Conservation (phyloP, 75 land plant species). For the Pinus taeda region DNA sequence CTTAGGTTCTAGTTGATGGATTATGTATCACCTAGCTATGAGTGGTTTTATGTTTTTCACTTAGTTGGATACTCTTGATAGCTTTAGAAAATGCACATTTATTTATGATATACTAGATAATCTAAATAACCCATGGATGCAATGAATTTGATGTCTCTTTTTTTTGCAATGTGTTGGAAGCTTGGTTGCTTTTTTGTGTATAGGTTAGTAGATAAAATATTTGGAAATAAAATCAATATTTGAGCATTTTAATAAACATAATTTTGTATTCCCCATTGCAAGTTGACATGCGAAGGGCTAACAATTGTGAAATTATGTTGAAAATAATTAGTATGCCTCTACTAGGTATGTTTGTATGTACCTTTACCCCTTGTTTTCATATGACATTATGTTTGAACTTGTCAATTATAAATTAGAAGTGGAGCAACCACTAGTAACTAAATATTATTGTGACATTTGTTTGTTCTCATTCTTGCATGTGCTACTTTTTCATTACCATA, state of each 20-base stretch:
- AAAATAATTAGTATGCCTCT: conserved; percentile 95
- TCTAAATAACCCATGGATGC: background rate
- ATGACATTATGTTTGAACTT: background rate
- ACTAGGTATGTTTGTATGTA: conserved; percentile 86
- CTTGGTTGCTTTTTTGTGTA: background rate
- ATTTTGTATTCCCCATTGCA: conserved; percentile 18
- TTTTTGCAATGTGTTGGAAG: too few species aligned
- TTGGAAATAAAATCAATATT: background rate
- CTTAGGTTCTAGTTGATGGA: background rate
- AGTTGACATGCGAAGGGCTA: conserved; percentile 95
- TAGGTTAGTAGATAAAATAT: background rate
- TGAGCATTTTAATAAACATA: background rate
- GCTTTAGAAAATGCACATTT: too few species aligned
- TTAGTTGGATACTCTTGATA: too few species aligned
- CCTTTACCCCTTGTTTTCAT: background rate
- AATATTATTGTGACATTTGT: background rate
- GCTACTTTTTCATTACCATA: background rate
- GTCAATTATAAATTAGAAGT: background rate
- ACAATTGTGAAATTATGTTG: conserved; percentile 98
- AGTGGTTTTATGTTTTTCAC: too few species aligned
- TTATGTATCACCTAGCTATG: background rate
- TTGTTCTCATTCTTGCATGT: background rate
- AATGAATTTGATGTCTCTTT: background rate
- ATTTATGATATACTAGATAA: background rate
- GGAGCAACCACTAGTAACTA: too few species aligned